phyloP scores from a whole-genome alignment of 345 rosid genomes.

The Bruguiera sexangula region DNA sequence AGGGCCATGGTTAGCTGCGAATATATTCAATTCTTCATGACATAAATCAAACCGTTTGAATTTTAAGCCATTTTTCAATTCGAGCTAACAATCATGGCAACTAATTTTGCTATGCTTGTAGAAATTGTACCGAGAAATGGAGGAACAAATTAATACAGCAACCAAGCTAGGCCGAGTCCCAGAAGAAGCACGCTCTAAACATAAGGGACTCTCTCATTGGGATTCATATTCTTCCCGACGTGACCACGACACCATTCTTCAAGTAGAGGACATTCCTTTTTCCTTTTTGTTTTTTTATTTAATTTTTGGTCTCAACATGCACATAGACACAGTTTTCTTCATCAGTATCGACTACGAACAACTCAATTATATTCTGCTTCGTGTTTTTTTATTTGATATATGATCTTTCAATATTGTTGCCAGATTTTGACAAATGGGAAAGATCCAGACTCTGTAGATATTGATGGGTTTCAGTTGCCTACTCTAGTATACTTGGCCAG shows the following conservation, averaged over 20 bases:
- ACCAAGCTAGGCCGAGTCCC: constrained; percentile 26
- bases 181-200: constrained; percentile 20
- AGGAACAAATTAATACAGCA: constrained; percentile 21
- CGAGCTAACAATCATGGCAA: background rate
- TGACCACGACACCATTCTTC: constrained; percentile 39
- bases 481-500: constrained; percentile 42
- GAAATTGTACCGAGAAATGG: constrained; percentile 39
- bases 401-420: no score
- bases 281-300: background rate
- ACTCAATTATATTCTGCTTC: background rate
- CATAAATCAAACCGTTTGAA: no score
- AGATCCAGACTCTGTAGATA: constrained; percentile 21
- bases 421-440: constrained; percentile 27
- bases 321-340: background rate
- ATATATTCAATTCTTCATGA: no score
- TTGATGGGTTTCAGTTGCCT: constrained; percentile 38
- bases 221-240: constrained; percentile 16
- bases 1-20: no score
- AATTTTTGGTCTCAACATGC: no score
- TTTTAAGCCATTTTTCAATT: background rate
- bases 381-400: background rate
- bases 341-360: background rate
- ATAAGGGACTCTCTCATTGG: constrained; percentile 36
- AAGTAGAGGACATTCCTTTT: constrained; percentile 16
- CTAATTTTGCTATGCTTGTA: background rate